Evolutionary conservation across 2,329 filamentous ascomycete genomes (phyloP).

Genomic region (Eurotiales sp.): DNA sequence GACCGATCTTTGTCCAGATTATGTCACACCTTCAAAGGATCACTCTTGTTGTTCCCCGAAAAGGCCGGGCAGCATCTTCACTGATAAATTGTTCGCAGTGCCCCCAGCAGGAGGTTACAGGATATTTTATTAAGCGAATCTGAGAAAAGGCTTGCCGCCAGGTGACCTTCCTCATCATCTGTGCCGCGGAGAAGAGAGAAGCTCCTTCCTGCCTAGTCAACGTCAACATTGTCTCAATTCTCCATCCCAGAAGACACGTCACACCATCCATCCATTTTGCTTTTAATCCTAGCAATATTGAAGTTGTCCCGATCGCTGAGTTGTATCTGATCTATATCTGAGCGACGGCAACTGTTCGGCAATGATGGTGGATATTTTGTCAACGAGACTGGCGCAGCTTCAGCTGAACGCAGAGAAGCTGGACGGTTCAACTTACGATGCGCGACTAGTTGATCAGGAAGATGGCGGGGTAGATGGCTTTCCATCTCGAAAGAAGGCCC

Average conservation of each 20-base stretch:
- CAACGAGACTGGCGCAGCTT: conserved; percentile 26
- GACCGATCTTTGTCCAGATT: background rate
- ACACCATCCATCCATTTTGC: background rate
- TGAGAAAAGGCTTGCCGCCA: background rate
- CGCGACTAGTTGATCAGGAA: conserved; percentile 28
- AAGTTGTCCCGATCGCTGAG: background rate
- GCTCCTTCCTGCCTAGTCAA: background rate
- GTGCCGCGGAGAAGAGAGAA: background rate
- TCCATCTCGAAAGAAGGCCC: conserved; percentile 39
- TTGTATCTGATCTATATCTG: background rate
- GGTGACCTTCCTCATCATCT: background rate
- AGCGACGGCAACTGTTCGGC: background rate
- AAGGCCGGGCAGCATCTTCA: background rate
- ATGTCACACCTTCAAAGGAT: conserved; percentile 5
- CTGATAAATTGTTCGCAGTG: no score
- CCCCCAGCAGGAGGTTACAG: no score
- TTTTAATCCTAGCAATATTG: background rate
- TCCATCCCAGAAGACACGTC: background rate
- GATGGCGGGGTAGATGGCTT: conserved; percentile 29
- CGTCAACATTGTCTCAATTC: background rate
- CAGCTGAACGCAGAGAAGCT: conserved; percentile 23
- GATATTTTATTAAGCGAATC: background rate
- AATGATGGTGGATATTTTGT: conserved; percentile 26
- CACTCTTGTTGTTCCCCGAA: background rate
- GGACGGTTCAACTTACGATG: conserved; percentile 25